Percentiles rank a stretch among this genome's conserved stretches.
Evolutionary conservation across 306 rosid genomes (phyloP).

Genomic region (Begonia peltatifolia): DNA sequence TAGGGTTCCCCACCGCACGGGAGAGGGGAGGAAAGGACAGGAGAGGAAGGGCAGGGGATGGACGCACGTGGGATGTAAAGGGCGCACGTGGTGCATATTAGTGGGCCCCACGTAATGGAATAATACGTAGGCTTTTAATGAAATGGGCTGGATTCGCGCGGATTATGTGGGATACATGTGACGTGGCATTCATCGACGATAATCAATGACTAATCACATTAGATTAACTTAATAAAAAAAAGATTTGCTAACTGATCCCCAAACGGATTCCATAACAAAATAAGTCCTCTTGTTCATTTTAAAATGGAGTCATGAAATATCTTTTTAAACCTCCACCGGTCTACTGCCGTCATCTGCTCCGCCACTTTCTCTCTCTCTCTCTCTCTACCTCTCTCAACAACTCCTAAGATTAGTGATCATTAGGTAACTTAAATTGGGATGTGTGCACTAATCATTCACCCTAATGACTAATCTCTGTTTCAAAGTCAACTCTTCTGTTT

Average conservation of each 20-base stretch:
- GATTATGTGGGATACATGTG: slow-evolving; percentile 22
- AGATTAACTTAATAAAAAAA: not conserved
- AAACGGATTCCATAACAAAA: slow-evolving; percentile 39
- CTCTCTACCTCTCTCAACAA: not conserved
- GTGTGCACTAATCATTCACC: slow-evolving; percentile 17
- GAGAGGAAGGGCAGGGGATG: slow-evolving; percentile 8
- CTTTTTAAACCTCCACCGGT: no score
- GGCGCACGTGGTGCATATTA: not conserved
- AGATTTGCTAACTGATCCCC: slow-evolving; percentile 87
- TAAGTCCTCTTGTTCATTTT: slow-evolving; percentile 35
- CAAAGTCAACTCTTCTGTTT: not conserved
- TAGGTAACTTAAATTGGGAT: slow-evolving; percentile 20
- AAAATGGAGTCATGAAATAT: no score
- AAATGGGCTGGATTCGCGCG: slow-evolving; percentile 19
- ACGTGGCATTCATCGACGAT: slow-evolving; percentile 19
- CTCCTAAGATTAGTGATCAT: not conserved
- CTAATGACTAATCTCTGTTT: not conserved
- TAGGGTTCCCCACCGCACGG: slow-evolving; percentile 15
- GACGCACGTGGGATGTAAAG: slow-evolving; percentile 7
- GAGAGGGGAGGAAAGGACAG: not conserved
- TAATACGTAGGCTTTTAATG: not conserved
- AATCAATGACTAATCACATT: not conserved
- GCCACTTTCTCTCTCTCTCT: not conserved
- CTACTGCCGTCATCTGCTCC: no score
- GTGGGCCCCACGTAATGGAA: not conserved